These are phyloP conservation scores for Aspergillus hiratsukae DNA, from an alignment of 2,329 filamentous ascomycete genomes.

Conservation along the genomic window DNA sequence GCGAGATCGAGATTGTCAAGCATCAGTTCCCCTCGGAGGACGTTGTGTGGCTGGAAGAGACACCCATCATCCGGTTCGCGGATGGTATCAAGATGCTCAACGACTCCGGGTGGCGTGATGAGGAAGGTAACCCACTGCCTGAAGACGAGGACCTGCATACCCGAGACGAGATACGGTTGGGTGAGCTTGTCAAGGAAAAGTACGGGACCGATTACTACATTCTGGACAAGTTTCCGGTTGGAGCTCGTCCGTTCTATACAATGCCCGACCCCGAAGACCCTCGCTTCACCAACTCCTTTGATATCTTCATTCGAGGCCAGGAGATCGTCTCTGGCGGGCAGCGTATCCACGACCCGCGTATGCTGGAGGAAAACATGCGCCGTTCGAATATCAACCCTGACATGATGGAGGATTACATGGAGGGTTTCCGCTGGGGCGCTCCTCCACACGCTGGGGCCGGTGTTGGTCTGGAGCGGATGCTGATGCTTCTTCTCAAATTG, in stretches of 20 bases:
- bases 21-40: constrained; percentile 82
- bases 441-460: constrained; percentile 87
- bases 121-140: constrained; percentile 67
- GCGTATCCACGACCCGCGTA: constrained; percentile 76
- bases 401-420: constrained; percentile 87
- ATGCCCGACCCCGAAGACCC: constrained; percentile 73
- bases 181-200: constrained; percentile 78
- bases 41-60: constrained; percentile 80
- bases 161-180: constrained; percentile 79
- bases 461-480: constrained; percentile 81
- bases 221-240: constrained; percentile 84
- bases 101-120: constrained; percentile 69
- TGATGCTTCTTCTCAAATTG: constrained; percentile 79
- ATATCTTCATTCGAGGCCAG: constrained; percentile 90
- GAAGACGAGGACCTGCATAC: constrained; percentile 78
- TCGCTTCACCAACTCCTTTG: constrained; percentile 81
- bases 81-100: constrained; percentile 79
- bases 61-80: constrained; percentile 72
- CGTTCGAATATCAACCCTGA: constrained; percentile 69
- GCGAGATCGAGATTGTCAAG: constrained; percentile 75
- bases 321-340: constrained; percentile 91
- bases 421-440: constrained; percentile 81
- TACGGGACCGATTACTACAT: constrained; percentile 90
- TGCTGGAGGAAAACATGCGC: constrained; percentile 74
- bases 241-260: constrained; percentile 84